Evolutionary conservation across 495 filamentous ascomycete species (phyloP), one percentile per base, ranked within the genome.

Genomic region (Lasiosphaeria ovina): DNA sequence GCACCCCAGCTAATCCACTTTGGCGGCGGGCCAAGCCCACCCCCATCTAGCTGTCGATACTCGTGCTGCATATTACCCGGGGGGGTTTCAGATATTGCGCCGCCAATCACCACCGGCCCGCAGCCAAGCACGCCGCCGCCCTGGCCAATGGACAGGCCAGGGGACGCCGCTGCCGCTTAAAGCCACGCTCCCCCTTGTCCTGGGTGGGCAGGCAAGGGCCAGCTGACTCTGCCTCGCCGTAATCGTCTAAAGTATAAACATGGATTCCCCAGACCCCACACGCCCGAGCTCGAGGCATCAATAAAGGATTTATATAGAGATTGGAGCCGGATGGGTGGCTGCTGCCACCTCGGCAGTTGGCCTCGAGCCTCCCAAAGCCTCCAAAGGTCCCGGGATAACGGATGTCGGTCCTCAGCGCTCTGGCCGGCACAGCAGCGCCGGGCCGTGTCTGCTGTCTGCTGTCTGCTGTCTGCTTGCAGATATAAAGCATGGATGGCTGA

Each of bases 81-180:
- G 33, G 33, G 44, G 36, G 24, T 17, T 9, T 38, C 58, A 55
- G 51, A 55, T 24, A 51, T 31, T 38, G 53, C 35, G 17, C 55
- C 40, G 35, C 35, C 53, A 56, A 61, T 61, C 33, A 50, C 12
- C 7, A 14, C n/a, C 17, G 32, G 47, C 35, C 57, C 52, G 48
- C 54, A 50, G 56, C 59, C 50, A 61, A 51, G 35, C 55, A 53
- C 49, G 44, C 50, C 42, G 52, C 52, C 31, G 38, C 11, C 59
- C 56, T 61, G 52, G 59, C 59, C 59, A 55, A 61, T 61, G 32
- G 44, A 45, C 6, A 31, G 34, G 34, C 34, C 52, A 34, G 34
- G 44, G 35, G 1, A 24, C 1, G 24, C 24, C 24, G 24, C 52
- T 51, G 45, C 59, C 44, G 59, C 53, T 17, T 51, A 55, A 61